These are phyloP conservation scores for Diplodia scrobiculata DNA, from an alignment of 2,329 filamentous ascomycete species.

Conservation along the genomic window DNA sequence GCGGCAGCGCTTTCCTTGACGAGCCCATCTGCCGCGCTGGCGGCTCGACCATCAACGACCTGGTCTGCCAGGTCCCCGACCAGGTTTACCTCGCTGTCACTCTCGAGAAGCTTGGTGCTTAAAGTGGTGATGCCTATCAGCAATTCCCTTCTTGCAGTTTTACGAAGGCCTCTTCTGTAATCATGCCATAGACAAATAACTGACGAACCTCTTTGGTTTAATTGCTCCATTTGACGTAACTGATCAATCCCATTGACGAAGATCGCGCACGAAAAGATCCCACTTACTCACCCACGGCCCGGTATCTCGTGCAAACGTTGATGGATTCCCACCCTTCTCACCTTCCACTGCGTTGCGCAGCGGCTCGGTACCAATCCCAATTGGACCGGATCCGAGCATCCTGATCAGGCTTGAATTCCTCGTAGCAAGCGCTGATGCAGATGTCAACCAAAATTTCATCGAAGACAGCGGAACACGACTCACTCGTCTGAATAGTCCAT, in stretches of 20 bases:
- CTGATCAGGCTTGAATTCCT: slow-evolving; percentile 33
- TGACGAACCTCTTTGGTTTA: too few relatives aligned
- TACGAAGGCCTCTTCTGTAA: too few relatives aligned
- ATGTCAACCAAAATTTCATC: slow-evolving; percentile 26
- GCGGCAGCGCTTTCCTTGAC: background rate
- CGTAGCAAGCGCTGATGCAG: slow-evolving; percentile 31
- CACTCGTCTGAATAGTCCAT: slow-evolving; percentile 40
- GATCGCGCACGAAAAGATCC: too few relatives aligned
- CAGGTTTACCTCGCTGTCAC: slow-evolving; percentile 4
- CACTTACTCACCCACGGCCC: too few relatives aligned
- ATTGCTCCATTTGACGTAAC: too few relatives aligned
- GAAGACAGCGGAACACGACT: background rate
- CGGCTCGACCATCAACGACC: background rate
- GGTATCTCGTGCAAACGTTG: too few relatives aligned
- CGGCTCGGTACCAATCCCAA: slow-evolving; percentile 33
- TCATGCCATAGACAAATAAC: too few relatives aligned
- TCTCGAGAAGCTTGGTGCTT: slow-evolving; percentile 7
- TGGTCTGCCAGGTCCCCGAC: background rate
- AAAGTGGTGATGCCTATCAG: background rate
- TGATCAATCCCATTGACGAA: too few relatives aligned
- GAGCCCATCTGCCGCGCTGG: slow-evolving; percentile 2
- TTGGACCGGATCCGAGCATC: slow-evolving; percentile 31
- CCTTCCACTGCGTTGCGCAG: background rate
- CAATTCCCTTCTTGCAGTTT: background rate
- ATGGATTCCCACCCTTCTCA: too few relatives aligned